Evolutionary conservation across 495 filamentous ascomycete genomes (phyloP).

Genomic region (Umbilicaria muhlenbergii): DNA sequence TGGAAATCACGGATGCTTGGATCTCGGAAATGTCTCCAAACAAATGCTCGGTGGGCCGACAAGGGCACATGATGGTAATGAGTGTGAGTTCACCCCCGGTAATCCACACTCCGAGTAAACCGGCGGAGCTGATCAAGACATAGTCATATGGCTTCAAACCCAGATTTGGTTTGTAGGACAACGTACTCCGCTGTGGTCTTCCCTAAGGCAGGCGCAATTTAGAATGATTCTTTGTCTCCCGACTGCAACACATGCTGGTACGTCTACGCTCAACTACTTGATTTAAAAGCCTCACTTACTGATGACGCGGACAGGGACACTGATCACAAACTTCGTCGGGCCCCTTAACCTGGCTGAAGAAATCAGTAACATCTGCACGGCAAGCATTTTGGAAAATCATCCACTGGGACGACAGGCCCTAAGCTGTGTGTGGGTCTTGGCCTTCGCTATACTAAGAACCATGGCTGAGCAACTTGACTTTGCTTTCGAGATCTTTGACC

Average conservation of each 20-base stretch:
- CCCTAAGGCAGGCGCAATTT: constrained; percentile 1
- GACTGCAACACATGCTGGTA: no score
- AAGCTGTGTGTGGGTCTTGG: constrained; percentile 5
- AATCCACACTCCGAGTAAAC: no score
- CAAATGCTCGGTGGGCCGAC: constrained; percentile 5
- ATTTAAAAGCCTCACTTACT: no score
- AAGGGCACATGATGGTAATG: background rate
- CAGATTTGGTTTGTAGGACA: constrained; percentile 6
- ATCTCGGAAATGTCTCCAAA: background rate
- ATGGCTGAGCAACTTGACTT: constrained; percentile 8
- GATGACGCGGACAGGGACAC: no score
- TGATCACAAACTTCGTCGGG: no score
- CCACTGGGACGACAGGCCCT: constrained; percentile 2
- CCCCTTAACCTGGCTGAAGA: no score
- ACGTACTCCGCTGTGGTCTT: constrained; percentile 3
- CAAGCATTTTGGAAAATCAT: background rate
- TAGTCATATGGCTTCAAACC: constrained; percentile 6
- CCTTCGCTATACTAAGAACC: constrained; percentile 3
- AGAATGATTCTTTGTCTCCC: no score
- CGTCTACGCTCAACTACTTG: no score
- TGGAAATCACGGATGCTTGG: constrained; percentile 2
- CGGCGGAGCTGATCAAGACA: no score
- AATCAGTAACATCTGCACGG: no score
- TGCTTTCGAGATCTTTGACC: constrained; percentile 6
- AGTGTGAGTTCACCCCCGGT: background rate